These are phyloP conservation scores for Trichosporon inkin DNA, from an alignment of 1,284 basidiomycete species.

Conservation along the genomic window DNA sequence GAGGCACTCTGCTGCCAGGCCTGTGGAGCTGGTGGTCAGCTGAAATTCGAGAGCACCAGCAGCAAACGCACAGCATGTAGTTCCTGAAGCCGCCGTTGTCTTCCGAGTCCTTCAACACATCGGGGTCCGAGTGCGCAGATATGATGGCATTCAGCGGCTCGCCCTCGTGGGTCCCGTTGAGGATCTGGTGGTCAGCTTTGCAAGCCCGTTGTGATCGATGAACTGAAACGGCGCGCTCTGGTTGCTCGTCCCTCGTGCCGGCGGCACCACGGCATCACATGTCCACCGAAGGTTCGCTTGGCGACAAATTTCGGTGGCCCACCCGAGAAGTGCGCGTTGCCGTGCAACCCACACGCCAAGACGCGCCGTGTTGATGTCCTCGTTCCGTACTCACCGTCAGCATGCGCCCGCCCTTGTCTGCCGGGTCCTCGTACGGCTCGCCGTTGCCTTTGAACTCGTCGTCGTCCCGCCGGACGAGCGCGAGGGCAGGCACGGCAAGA, in stretches of 20 bases:
- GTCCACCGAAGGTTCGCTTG: not conserved
- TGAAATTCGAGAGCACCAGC: no score
- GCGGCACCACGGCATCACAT: not conserved
- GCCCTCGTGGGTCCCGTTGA: slow-evolving; percentile 66
- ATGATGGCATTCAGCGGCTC: slow-evolving; percentile 88
- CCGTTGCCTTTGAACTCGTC: not conserved
- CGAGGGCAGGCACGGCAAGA: slow-evolving; percentile 5
- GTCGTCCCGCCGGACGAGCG: not conserved
- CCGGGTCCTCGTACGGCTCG: slow-evolving; percentile 11
- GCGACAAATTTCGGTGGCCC: no score
- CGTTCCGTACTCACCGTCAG: slow-evolving; percentile 13
- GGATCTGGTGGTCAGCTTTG: slow-evolving; percentile 48
- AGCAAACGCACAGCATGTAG: slow-evolving; percentile 60
- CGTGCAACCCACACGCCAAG: not conserved
- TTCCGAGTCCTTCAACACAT: slow-evolving; percentile 63
- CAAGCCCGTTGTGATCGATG: not conserved
- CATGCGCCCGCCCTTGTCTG: slow-evolving; percentile 14
- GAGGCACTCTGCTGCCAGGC: slow-evolving; percentile 63
- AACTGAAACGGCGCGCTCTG: not conserved
- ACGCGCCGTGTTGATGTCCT: no score
- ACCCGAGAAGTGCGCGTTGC: not conserved
- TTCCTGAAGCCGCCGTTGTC: slow-evolving; percentile 71
- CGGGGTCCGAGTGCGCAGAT: slow-evolving; percentile 69
- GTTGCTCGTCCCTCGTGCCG: not conserved
- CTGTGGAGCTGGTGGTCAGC: slow-evolving; percentile 28